Evolutionary conservation across 2,329 filamentous ascomycete species (phyloP).

Genomic region (Penicillium hordei): DNA sequence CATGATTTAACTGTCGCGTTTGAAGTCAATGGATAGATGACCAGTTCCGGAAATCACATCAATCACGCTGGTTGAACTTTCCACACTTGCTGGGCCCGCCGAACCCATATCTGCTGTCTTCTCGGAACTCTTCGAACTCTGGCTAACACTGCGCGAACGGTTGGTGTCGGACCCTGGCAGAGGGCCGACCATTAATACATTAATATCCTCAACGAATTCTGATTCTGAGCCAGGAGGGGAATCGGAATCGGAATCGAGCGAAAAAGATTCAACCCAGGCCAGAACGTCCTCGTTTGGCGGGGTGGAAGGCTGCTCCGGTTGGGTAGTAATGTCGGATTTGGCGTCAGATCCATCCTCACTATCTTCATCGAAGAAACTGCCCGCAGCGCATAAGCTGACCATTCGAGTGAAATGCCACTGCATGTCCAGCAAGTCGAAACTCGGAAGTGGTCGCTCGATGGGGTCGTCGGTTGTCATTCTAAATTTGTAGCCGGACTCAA

Average conservation of each 20-base stretch:
- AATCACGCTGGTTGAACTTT: background rate
- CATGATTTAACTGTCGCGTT: background rate
- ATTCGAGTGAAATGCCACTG: constrained; percentile 16
- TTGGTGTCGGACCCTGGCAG: background rate
- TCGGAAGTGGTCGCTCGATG: constrained; percentile 5
- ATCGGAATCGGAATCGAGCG: background rate
- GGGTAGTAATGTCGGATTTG: background rate
- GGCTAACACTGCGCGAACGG: background rate
- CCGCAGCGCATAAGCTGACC: constrained; percentile 1
- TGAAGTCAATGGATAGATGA: background rate
- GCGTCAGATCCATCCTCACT: background rate
- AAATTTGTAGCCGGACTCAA: constrained; percentile 11
- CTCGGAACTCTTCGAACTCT: background rate
- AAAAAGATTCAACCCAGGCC: background rate
- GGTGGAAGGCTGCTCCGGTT: background rate
- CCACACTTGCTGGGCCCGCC: background rate
- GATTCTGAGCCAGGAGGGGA: background rate
- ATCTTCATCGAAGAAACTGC: background rate
- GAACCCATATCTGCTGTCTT: background rate
- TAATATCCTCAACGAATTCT: background rate
- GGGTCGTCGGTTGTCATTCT: constrained; percentile 7
- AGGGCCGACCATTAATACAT: background rate
- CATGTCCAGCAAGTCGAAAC: constrained; percentile 16
- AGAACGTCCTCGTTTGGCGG: background rate
- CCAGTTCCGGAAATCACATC: background rate